phyloP scores from a whole-genome alignment of 2,329 filamentous ascomycete species.

The Aureobasidium sp. region DNA sequence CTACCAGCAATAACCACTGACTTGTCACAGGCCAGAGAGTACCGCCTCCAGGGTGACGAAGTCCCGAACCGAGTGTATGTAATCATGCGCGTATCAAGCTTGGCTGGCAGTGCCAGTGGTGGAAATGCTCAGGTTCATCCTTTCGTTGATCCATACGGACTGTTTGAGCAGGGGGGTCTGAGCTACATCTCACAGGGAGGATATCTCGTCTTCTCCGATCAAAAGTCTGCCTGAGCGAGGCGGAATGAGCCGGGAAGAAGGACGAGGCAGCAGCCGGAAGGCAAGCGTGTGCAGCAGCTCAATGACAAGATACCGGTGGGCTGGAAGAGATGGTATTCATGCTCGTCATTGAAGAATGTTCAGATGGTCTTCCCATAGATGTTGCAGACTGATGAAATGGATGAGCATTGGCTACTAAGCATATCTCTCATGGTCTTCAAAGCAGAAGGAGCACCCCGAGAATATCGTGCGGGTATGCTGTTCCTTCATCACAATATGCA shows the following conservation, averaged over 20 bases:
- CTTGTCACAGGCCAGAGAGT: not conserved
- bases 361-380: not conserved
- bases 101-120: not conserved
- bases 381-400: too few species aligned
- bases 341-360: too few species aligned
- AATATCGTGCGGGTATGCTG: too few species aligned
- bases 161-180: not conserved
- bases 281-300: not conserved
- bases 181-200: not conserved
- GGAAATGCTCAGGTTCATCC: not conserved
- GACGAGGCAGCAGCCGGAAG: not conserved
- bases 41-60: not conserved
- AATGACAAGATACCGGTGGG: not conserved
- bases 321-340: too few species aligned
- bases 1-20: not conserved
- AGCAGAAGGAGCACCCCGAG: too few species aligned
- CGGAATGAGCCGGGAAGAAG: not conserved
- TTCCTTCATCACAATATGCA: too few species aligned
- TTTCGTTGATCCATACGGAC: not conserved
- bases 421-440: not conserved
- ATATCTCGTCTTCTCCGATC: constrained; percentile 2
- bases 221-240: not conserved
- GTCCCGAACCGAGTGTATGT: not conserved
- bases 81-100: not conserved
- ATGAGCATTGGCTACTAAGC: too few species aligned